phyloP scores from a whole-genome alignment of 2,329 filamentous ascomycete genomes.

The Arthrocladium fulminans region DNA sequence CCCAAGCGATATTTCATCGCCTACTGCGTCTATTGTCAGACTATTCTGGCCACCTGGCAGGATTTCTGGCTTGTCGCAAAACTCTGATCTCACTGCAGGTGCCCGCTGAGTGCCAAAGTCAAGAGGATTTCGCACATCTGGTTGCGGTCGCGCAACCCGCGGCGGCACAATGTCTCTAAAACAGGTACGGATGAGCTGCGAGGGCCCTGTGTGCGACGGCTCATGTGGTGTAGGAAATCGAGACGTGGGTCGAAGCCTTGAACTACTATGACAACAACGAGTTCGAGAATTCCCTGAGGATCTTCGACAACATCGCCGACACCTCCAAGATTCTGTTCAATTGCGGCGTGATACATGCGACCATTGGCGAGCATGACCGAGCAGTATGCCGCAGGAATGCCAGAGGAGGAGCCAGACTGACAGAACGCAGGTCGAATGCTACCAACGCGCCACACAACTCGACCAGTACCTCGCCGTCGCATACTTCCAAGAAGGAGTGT shows the following conservation, averaged over 20 bases:
- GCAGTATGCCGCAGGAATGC: constrained; percentile 54
- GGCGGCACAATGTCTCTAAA: constrained; percentile 25
- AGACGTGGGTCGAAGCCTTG: constrained; percentile 92
- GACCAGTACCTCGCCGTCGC: constrained; percentile 95
- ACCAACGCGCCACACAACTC: constrained; percentile 79
- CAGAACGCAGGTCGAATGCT: constrained; percentile 69
- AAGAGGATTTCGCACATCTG: constrained; percentile 9
- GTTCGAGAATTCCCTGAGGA: constrained; percentile 76
- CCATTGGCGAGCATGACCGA: constrained; percentile 88
- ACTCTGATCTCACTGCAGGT: not conserved
- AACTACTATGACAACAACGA: constrained; percentile 93
- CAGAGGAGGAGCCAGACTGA: constrained; percentile 12
- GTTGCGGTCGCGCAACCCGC: constrained; percentile 9
- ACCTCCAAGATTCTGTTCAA: constrained; percentile 99
- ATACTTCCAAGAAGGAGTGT: constrained; percentile 97
- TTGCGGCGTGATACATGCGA: constrained; percentile 94
- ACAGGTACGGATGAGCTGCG: constrained; percentile 19
- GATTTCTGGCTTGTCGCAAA: not conserved
- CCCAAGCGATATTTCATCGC: constrained; percentile 7
- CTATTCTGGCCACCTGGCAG: not conserved
- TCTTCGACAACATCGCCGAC: constrained; percentile 81
- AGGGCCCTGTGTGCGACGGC: not conserved
- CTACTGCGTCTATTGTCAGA: constrained; percentile 1
- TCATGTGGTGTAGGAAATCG: constrained; percentile 68
- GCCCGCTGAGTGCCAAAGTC: not conserved